Percentiles rank a stretch among this genome's conserved stretches.
These are phyloP conservation scores for Helenozyma baotianmanensis DNA, from an alignment of 805 yeast species.

Conservation along the genomic window DNA sequence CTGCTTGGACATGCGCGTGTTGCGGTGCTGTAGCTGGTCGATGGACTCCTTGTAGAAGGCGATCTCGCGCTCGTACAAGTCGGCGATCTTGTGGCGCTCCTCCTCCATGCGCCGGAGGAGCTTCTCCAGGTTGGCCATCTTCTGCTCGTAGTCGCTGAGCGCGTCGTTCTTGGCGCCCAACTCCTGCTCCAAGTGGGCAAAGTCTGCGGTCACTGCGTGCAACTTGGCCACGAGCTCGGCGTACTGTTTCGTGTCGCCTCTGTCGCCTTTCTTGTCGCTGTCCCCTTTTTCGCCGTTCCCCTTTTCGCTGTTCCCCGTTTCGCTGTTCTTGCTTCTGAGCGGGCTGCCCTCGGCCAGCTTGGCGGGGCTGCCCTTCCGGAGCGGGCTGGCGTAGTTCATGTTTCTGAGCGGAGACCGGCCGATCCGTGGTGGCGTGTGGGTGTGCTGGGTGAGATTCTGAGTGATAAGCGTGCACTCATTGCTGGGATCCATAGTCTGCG, in stretches of 20 bases:
- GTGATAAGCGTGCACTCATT: slow-evolving; percentile 1
- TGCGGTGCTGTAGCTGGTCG: slow-evolving; percentile 25
- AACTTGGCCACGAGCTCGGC: slow-evolving; percentile 29
- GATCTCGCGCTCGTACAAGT: slow-evolving; percentile 27
- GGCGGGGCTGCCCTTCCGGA: background rate
- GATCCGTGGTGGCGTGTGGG: background rate
- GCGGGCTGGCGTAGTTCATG: slow-evolving; percentile 5
- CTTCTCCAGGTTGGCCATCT: slow-evolving; percentile 23
- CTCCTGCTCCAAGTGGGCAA: slow-evolving; percentile 29
- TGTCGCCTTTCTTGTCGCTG: no score
- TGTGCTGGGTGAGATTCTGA: background rate
- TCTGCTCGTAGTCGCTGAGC: slow-evolving; percentile 25
- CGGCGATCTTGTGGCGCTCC: slow-evolving; percentile 24
- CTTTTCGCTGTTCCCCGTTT: no score
- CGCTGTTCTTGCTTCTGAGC: no score
- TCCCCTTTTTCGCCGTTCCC: no score
- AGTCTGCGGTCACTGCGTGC: slow-evolving; percentile 22
- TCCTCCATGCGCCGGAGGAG: slow-evolving; percentile 24
- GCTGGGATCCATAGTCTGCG: background rate
- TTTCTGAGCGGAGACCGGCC: slow-evolving; percentile 3
- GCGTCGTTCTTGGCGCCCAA: slow-evolving; percentile 19
- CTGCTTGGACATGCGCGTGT: slow-evolving; percentile 15
- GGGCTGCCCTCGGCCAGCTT: background rate
- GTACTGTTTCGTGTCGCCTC: no score
- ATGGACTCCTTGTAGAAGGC: slow-evolving; percentile 29